Conservation (phyloP, 306 rosid species). For the Cicer judaicum region DNA sequence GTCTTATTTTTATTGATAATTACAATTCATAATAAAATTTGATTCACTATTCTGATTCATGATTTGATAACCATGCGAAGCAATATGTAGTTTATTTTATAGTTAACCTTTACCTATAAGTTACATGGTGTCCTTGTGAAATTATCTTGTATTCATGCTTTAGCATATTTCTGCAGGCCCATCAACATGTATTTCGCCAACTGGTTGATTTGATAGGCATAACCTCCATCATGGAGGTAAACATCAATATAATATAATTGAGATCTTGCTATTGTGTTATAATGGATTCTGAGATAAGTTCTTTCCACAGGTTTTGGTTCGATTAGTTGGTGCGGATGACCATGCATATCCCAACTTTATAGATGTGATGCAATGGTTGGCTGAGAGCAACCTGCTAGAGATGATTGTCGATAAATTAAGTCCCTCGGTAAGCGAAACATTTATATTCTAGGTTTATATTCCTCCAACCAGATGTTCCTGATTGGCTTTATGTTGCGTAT, state of each 20-base stretch:
- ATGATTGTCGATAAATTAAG: constrained; percentile 92
- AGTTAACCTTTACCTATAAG: not conserved
- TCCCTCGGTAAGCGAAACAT: constrained; percentile 73
- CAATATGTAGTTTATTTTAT: not conserved
- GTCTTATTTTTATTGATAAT: no score
- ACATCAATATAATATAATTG: constrained; percentile 3
- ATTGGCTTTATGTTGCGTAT: constrained; percentile 28
- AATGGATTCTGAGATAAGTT: constrained; percentile 42
- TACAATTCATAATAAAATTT: no score
- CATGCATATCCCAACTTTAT: constrained; percentile 91
- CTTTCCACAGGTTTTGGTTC: constrained; percentile 82
- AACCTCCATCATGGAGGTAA: constrained; percentile 99
- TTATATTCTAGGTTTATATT: constrained; percentile 25
- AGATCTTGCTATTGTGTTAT: constrained; percentile 17
- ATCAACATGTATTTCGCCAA: constrained; percentile 79
- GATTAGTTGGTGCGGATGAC: constrained; percentile 91
- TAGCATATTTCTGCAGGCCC: constrained; percentile 68
- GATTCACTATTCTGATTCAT: no score
- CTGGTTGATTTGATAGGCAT: constrained; percentile 97
- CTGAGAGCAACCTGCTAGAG: constrained; percentile 93
- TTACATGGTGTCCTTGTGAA: constrained; percentile 36
- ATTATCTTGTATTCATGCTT: constrained; percentile 37
- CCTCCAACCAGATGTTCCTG: constrained; percentile 15
- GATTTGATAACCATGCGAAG: not conserved
- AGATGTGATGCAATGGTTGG: constrained; percentile 95